These are phyloP conservation scores for Candida khao-thaluensis DNA, from an alignment of 805 yeast species.

Conservation along the genomic window DNA sequence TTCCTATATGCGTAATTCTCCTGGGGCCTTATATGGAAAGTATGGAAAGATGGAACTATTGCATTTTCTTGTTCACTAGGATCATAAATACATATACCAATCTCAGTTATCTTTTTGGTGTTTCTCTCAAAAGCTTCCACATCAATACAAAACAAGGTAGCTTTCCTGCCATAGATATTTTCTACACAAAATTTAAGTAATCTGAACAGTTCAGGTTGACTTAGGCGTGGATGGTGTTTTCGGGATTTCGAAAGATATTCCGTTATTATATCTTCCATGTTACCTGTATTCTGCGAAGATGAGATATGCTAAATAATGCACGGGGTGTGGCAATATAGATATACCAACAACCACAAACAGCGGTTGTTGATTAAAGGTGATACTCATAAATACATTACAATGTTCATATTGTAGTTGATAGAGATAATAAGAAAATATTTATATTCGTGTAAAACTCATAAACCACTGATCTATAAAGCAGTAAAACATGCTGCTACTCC, in stretches of 20 bases:
- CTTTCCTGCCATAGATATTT: conserved; percentile 19
- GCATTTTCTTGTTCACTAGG: conserved; percentile 45
- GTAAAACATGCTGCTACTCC: conserved; percentile 14
- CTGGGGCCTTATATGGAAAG: conserved; percentile 42
- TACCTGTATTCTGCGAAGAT: no score
- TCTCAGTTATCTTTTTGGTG: conserved; percentile 47
- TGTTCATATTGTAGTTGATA: no score
- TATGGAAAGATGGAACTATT: conserved; percentile 39
- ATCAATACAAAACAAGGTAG: conserved; percentile 49
- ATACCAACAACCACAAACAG: no score
- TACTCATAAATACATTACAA: no score
- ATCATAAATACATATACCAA: conserved; percentile 57
- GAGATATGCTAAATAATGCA: no score
- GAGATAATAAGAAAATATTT: neutral
- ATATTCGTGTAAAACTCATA: conserved; percentile 4
- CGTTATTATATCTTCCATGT: conserved; percentile 4
- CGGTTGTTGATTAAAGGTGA: no score
- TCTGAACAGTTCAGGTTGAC: conserved; percentile 3
- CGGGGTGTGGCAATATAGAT: no score
- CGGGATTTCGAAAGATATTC: conserved; percentile 10
- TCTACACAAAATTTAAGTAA: conserved; percentile 14
- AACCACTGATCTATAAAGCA: conserved; percentile 1
- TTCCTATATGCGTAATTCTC: conserved; percentile 46
- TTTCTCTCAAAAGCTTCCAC: conserved; percentile 56
- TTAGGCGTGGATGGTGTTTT: conserved; percentile 11